These are phyloP conservation scores for Paspalum vaginatum DNA, from an alignment of 176 grass and related monocot genomes.

Conservation along the genomic window DNA sequence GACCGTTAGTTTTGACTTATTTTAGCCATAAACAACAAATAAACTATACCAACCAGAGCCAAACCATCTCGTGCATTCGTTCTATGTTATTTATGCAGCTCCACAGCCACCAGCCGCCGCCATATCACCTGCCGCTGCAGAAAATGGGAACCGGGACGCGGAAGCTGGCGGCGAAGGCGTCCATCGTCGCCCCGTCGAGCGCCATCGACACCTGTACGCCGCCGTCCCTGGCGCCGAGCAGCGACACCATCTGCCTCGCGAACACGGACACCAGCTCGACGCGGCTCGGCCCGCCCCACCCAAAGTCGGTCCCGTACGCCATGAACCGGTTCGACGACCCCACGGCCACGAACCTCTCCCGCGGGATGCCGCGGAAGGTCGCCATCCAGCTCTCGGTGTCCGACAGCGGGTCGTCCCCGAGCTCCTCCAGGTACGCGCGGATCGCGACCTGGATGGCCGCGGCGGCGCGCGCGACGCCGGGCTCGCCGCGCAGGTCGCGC, in stretches of 20 bases:
- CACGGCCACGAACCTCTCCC: neutral
- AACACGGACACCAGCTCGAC: conserved; percentile 41
- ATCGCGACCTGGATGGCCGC: conserved; percentile 29
- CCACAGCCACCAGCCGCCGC: too few species aligned
- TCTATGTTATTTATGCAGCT: too few species aligned
- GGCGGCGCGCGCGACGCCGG: conserved; percentile 27
- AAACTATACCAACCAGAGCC: too few species aligned
- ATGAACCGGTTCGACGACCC: conserved; percentile 45
- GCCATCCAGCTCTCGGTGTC: neutral
- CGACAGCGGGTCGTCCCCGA: neutral
- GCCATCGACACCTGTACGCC: conserved; percentile 32
- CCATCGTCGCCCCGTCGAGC: neutral
- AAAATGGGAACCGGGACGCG: neutral
- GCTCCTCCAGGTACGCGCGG: conserved; percentile 12
- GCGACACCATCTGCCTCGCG: neutral
- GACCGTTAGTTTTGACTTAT: too few species aligned
- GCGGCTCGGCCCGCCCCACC: conserved; percentile 42
- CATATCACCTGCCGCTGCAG: neutral
- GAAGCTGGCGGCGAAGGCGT: neutral
- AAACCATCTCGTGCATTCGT: too few species aligned
- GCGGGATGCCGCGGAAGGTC: too few species aligned
- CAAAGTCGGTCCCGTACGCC: conserved; percentile 46
- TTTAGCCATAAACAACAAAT: too few species aligned
- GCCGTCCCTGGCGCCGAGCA: conserved; percentile 37
- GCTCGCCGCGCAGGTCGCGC: conserved; percentile 20